Base-by-base conservation (phyloP, 805 yeast species). In the Candida ipomoeae region DNA sequence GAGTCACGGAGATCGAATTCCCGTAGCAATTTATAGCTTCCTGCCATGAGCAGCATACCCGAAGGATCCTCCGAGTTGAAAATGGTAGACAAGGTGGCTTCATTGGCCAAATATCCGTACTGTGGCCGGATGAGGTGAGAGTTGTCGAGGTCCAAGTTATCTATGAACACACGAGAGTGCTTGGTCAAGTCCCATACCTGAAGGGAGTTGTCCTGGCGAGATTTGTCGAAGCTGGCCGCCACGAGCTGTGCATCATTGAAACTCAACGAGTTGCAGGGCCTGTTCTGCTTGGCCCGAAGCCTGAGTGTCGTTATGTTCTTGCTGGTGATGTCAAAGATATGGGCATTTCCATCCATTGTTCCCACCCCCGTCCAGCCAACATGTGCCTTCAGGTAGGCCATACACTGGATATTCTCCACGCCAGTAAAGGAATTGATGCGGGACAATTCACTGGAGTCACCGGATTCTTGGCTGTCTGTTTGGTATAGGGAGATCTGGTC, bases 131-230 rank as follows among this genome's bases (percentile, higher is more conserved):
- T 72, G 1, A 79, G 68, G 47, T 79, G 81, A 33, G 79, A 80
- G 51, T 76, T 77, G 20, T 72, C 72, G 46, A 76, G 70, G 15
- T 48, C 57, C 20, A 21, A 48, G 20, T 49, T 18, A 33, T 40
- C 53, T 2, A 42, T 15, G 32, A 57, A 57, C 40, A 65, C 65
- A 43, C 73, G 66, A 1, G 80, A 70, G 53, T 81, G 85, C 56
- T 82, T 83, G 49, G 79, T 81, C 3, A 87, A 73, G 62, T 89
- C 89, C 91, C 94, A 91, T 4, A 91, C 74, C 56, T 86, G 86
- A 40, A 91, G 68, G 20, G 92, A 83, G 51, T 82, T 80, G 58
- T 87, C 95, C 55, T 81, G 87, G 48, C 90, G 75, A 18, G 85
- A 84, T 56, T 88, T 80, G 55, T 89, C 97, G 51, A 84, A 77